Base-by-base conservation (phyloP, 495 filamentous ascomycete species). In the Immersiella caudata region DNA sequence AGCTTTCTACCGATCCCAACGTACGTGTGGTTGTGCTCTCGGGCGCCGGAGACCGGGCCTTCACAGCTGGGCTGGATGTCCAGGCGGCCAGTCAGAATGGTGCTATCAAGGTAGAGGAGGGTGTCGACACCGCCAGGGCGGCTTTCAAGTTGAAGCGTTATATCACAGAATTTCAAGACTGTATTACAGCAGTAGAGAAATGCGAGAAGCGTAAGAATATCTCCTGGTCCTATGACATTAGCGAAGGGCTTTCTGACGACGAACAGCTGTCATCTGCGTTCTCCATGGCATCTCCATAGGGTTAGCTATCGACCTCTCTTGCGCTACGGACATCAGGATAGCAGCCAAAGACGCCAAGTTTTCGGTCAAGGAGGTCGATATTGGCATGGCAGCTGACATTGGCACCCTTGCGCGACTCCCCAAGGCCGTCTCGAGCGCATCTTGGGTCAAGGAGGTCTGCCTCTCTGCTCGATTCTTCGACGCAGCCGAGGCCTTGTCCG, bases 381-480 rank as follows among this genome's bases (percentile, higher is more conserved):
- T 98, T 40, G 95, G 95, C 0, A 77, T 99, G 27, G 95, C 95
- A 14, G 95, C 95, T 18, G 95, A 99, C 77, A 88, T 98, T 57
- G 95, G 95, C 18, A 97, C 93, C 1, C 79, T 99, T 49, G 87
- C 84, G 22, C 89, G 95, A 2, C 80, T 99, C 51, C 95, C 95
- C 33, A 95, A 96, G 79, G 81, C 90, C 8, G 93, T 97, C 6
- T 89, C 89, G 1, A 88, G 81, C 65, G 79, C 80, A 64, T 89
- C 88, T 11, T 99, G 94, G 93, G 92, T 96, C 27, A 97, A 97
- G 78, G 96, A 98, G 40, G 90, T 98, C 0, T 87, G 87, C 60
- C 78, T 97, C 66, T 90, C 89, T 7, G 94, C 91, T 26, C 79
- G 96, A 40, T 76, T 87, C 58, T 99, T 96, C 71, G 85, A 81